Percentiles rank a stretch among this genome's conserved stretches.
Conservation (phyloP, 495 filamentous ascomycete genomes). For the Penicillium fimorum region DNA sequence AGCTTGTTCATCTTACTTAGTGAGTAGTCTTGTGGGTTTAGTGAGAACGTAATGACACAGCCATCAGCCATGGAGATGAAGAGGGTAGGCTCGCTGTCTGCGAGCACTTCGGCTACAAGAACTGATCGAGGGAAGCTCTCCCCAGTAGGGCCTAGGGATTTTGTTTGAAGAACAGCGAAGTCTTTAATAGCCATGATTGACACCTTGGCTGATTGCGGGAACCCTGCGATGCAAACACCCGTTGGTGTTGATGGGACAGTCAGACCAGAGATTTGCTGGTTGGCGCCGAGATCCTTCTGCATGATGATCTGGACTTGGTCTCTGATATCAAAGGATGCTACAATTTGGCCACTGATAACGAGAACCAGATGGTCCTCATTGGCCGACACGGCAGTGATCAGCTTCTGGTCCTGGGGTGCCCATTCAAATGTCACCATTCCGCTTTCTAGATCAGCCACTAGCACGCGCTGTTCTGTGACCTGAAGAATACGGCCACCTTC, state of each 20-base stretch:
- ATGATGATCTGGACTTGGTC: constrained; percentile 54
- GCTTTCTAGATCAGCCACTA: constrained; percentile 65
- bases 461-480: constrained; percentile 64
- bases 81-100: constrained; percentile 63
- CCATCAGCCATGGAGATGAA: constrained; percentile 96
- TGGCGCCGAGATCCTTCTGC: constrained; percentile 57
- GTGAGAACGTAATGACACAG: constrained; percentile 79
- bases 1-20: constrained; percentile 75
- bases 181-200: constrained; percentile 64
- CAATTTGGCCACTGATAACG: constrained; percentile 64
- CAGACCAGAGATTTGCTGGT: constrained; percentile 81
- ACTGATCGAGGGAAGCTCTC: constrained; percentile 81
- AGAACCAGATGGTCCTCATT: constrained; percentile 68
- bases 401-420: constrained; percentile 53
- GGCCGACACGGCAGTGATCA: constrained; percentile 76
- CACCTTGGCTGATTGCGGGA: constrained; percentile 75
- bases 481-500: constrained; percentile 67
- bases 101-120: constrained; percentile 69
- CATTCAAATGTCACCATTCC: constrained; percentile 68
- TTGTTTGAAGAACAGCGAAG: constrained; percentile 61
- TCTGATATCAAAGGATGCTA: constrained; percentile 64
- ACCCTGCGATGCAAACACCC: constrained; percentile 69
- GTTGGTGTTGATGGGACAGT: constrained; percentile 55
- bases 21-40: constrained; percentile 56
- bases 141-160: constrained; percentile 55